Evolutionary conservation across 148 eudicot genomes (phyloP), one percentile per base, ranked within the genome.

Genomic region (Bassia scoparia): DNA sequence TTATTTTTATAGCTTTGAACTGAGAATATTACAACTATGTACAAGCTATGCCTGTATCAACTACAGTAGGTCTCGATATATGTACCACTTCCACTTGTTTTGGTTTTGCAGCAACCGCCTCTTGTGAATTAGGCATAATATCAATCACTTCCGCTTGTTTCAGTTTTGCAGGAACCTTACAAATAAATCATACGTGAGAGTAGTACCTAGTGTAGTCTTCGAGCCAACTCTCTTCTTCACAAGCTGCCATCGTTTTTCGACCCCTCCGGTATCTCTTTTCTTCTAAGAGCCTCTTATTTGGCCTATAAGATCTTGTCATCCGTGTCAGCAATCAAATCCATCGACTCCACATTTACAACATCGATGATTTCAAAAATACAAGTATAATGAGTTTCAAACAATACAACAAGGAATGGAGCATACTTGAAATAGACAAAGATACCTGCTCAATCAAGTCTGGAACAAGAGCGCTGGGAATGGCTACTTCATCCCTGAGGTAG

Each of bases 141-240:
- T n/a, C n/a, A n/a, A n/a, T n/a, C n/a, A n/a, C n/a, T n/a, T n/a
- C n/a, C n/a, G n/a, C n/a, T n/a, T n/a, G n/a, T n/a, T n/a, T n/a
- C n/a, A n/a, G n/a, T n/a, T n/a, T n/a, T n/a, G n/a, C n/a, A n/a
- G n/a, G n/a, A n/a, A n/a, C 52, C 74, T 21, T 18, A 11, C n/a
- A 16, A 54, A 33, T 33, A 68, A 37, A 58, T 21, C 29, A 34
- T 37, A 68, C 3, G 34, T 12, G 54, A 33, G 56, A 31, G 43
- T 27, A 37, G 20, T 84, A 95, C 98, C 91, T 96, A 84, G 67
- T 95, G 69, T 95, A 95, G 80, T 95, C 98, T 80, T 95, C 98
- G 71, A 95, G 98, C 98, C 98, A 95, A 54, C 98, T 95, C 85
- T 95, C 98, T 85, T 95, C 98, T 87, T 95, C 98, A 87, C 98